Base-by-base conservation (phyloP, 1,139 yeast genomes). In the Torulaspora globosa region DNA sequence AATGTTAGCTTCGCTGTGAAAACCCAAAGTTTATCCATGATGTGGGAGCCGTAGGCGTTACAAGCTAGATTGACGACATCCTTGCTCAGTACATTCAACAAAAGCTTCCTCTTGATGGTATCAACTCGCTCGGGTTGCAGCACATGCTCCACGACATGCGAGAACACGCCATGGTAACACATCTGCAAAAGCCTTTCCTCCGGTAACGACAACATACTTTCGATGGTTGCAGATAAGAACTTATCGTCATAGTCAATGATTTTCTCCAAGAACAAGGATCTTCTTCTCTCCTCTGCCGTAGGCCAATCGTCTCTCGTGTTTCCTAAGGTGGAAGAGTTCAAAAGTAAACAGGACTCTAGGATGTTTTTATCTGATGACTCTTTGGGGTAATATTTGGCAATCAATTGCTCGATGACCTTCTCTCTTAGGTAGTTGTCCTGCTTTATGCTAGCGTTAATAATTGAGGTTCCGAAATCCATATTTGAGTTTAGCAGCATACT, bases 251-350 rank as follows among this genome's bases (percentile, higher is more conserved):
- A 84, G 31, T 75, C 78, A 67, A 84, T 78, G 48, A 88, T 69
- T 53, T 82, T 79, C 60, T 87, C 92, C 49, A 85, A 69, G 57
- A 88, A 82, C 27, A 86, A 62, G 0, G 95, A 74, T 52, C 94
- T 73, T 69, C 92, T 81, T 72, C 95, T 79, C 64, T 87, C 95
- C 57, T 84, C 92, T 0, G 92, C 85, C 1, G 95, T 85, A 39
- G 95, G 95, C 95, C 95, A 85, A 63, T 87, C 95, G 56, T 82
- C 95, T 55, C 79, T 76, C 1, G 88, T 83, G 63, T 85, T 84
- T 26, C 94, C 94, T 49, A 86, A 69, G 1, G 95, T 87, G 0
- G 95, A 85, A 1, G 76, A 69, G 3, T 80, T 72, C 50, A 87
- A 69, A 57, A 76, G 77, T 43, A 87, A 71, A 16, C 84, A 74